Conservation (phyloP, 2,329 filamentous ascomycete genomes). For the Microcera coccophila region DNA sequence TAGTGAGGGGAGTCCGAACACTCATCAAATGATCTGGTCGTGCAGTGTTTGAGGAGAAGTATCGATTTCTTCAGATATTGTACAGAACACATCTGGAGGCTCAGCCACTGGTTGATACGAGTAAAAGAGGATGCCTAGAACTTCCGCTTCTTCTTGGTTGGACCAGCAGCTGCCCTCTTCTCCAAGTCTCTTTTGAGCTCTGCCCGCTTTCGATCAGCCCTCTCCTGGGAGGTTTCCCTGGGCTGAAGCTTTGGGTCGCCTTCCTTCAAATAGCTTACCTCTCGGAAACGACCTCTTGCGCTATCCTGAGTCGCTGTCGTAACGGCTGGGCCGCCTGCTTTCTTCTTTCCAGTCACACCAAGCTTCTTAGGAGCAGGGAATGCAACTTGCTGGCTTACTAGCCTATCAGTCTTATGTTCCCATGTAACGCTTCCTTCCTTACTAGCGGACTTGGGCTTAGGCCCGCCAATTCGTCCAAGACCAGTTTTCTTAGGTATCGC, state of each 20-base stretch:
- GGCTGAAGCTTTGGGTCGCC: constrained; percentile 29
- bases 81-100: not conserved
- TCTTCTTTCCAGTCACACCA: constrained; percentile 35
- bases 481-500: constrained; percentile 28
- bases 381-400: constrained; percentile 4
- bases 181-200: constrained; percentile 50
- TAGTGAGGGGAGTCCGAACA: too few species aligned
- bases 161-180: constrained; percentile 46
- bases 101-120: not conserved
- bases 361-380: constrained; percentile 22
- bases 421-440: constrained; percentile 4
- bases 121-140: constrained; percentile 36
- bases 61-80: not conserved
- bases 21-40: not conserved
- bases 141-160: constrained; percentile 53
- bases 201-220: constrained; percentile 48
- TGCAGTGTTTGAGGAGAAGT: not conserved
- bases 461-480: constrained; percentile 42
- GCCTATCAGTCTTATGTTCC: constrained; percentile 7
- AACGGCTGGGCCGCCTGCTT: constrained; percentile 7
- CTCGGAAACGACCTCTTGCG: constrained; percentile 20
- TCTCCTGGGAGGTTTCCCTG: constrained; percentile 43
- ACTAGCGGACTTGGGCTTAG: constrained; percentile 17
- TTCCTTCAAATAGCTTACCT: constrained; percentile 11
- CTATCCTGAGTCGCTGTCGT: constrained; percentile 11